Conservation (phyloP, 2,329 filamentous ascomycete species). For the Tetracladium maxilliforme region DNA sequence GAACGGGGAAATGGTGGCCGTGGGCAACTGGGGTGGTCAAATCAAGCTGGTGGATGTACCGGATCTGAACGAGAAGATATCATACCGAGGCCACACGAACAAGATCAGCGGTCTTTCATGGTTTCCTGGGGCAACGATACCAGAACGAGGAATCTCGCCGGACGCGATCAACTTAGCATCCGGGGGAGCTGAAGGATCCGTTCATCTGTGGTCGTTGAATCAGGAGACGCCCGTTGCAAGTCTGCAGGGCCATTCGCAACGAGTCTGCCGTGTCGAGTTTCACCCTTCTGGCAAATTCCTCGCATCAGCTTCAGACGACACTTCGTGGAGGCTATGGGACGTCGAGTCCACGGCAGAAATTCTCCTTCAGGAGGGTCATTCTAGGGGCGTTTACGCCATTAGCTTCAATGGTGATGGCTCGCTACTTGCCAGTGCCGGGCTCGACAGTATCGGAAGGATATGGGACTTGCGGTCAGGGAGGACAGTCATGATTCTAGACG, state of each 20-base stretch:
- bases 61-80: constrained; percentile 61
- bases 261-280: constrained; percentile 86
- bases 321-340: constrained; percentile 95
- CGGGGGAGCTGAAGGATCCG: constrained; percentile 73
- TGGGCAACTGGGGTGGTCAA: constrained; percentile 85
- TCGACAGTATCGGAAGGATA: constrained; percentile 87
- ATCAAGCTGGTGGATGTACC: constrained; percentile 79
- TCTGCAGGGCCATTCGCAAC: constrained; percentile 67
- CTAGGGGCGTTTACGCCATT: constrained; percentile 80
- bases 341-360: constrained; percentile 74
- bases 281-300: constrained; percentile 84
- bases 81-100: constrained; percentile 71
- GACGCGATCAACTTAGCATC: constrained; percentile 75
- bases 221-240: constrained; percentile 76
- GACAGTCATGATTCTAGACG: constrained; percentile 90
- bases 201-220: constrained; percentile 81
- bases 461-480: constrained; percentile 91
- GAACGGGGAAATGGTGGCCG: constrained; percentile 67
- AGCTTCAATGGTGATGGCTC: constrained; percentile 87
- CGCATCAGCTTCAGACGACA: constrained; percentile 89
- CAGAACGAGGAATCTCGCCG: constrained; percentile 54
- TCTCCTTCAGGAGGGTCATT: constrained; percentile 85
- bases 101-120: constrained; percentile 84
- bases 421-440: constrained; percentile 75
- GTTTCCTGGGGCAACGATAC: constrained; percentile 69